Evolutionary conservation across 495 filamentous ascomycete genomes (phyloP), one percentile per base, ranked within the genome.

Genomic region (Neurospora sp.): DNA sequence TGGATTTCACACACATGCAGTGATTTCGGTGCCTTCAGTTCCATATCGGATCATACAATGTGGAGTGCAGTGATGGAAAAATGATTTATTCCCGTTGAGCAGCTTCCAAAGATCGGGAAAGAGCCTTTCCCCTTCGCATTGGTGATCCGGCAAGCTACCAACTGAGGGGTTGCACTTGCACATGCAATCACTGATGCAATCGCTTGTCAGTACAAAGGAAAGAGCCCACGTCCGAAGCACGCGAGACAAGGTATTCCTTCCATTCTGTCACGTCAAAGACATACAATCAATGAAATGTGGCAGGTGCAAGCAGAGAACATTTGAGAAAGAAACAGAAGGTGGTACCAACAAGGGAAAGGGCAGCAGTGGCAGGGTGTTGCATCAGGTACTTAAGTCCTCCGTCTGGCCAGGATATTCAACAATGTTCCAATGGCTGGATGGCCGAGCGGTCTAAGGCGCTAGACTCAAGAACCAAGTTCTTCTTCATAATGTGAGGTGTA

Each of bases 371-470:
- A 2, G 12, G 42, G 2, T 3, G 3, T 18, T 8, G 20, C 3
- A 7, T 8, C 1, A 1, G 1, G 12, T 35, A 61, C 1, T 0
- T 18, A 61, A 35, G 1, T 31, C 3, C 0, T 6, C 2, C 2
- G 3, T 35, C 1, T 31, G 14, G 4, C 12, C 0, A 18, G 1
- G 7, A 8, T 0, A 53, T 35, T 65, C 12, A 65, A 35, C 14
- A 65, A 35, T 65, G 6, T 65, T 65, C 27, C 22, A 59, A 47
- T 44, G 69, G 39, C 39, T 40, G 69, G 39, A 71, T 70, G 69
- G 69, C 69, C 69, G 69, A 70, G 69, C 42, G 69, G 69, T 70
- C 42, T 70, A 70, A 70, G 69, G 69, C 69, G 69, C 39, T 70
- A 44, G 69, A 42, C 42, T 70, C 42, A 70, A 61, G 53, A 61